Evolutionary conservation across 192 early-diverging fungal species (phyloP).

Genomic region (Funneliformis geosporum): DNA sequence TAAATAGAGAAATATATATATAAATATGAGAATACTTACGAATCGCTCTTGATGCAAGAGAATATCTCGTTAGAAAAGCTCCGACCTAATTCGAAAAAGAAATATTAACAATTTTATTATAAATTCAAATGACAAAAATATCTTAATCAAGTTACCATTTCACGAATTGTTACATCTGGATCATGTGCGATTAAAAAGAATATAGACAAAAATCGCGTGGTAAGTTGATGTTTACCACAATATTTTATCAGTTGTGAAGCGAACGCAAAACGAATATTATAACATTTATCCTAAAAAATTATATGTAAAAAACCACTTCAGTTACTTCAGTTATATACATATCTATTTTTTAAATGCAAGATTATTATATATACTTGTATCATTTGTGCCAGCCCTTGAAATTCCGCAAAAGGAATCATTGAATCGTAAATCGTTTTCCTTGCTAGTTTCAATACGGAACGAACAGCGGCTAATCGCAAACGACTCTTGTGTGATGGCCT

Average conservation of each 20-base stretch:
- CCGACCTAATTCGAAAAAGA: not conserved
- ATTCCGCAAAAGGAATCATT: constrained; percentile 56
- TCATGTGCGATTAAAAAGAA: constrained; percentile 87
- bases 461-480: constrained; percentile 67
- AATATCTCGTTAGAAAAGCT: not conserved
- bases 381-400: constrained; percentile 61
- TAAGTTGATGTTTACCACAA: constrained; percentile 60
- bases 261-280: constrained; percentile 75
- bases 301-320: constrained; percentile 14
- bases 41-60: not conserved
- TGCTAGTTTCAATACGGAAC: constrained; percentile 66
- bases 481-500: constrained; percentile 60
- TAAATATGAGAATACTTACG: not conserved
- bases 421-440: constrained; percentile 48
- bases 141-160: constrained; percentile 49
- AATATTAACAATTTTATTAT: not conserved
- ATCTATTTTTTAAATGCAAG: not conserved
- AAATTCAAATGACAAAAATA: not conserved
- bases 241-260: constrained; percentile 71
- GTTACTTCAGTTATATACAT: not conserved
- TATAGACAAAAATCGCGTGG: constrained; percentile 67
- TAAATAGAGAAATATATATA: not conserved
- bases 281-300: constrained; percentile 68
- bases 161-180: constrained; percentile 68
- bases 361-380: constrained; percentile 48